Evolutionary conservation across 345 rosid genomes (phyloP).

Genomic region (Pistacia atlantica): DNA sequence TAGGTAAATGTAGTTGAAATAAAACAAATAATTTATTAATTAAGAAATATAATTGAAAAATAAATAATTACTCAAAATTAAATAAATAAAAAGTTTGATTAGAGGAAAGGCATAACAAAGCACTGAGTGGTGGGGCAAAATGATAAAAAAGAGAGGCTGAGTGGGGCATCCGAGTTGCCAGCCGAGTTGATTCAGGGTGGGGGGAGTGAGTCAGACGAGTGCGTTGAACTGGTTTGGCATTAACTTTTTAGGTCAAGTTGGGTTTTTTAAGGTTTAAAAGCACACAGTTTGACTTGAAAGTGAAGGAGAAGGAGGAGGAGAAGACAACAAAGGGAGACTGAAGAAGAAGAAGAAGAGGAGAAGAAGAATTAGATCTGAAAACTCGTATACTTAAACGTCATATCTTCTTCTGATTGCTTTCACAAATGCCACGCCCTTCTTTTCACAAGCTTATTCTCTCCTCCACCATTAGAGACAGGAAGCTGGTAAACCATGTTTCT

Average conservation of each 20-base stretch:
- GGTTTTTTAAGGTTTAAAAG: constrained; percentile 13
- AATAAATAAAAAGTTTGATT: too few relatives aligned
- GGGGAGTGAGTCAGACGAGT: constrained; percentile 19
- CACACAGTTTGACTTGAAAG: constrained; percentile 36
- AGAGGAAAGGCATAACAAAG: background rate
- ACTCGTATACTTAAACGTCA: constrained; percentile 30
- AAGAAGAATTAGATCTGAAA: constrained; percentile 48
- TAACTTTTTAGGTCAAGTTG: constrained; percentile 34
- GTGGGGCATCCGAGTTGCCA: background rate
- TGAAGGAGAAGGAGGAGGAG: background rate
- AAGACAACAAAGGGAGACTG: background rate
- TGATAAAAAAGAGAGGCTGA: background rate
- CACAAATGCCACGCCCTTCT: constrained; percentile 71
- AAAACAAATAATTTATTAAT: too few relatives aligned
- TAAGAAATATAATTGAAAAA: too few relatives aligned
- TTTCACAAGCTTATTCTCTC: constrained; percentile 75
- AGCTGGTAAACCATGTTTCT: constrained; percentile 50
- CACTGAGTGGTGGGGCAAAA: background rate
- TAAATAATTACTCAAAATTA: too few relatives aligned
- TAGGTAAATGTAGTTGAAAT: too few relatives aligned
- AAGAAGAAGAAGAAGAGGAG: constrained; percentile 10
- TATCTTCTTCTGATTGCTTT: constrained; percentile 44
- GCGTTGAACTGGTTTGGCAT: constrained; percentile 23
- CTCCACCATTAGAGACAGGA: constrained; percentile 62
- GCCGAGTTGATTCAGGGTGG: constrained; percentile 1